A percentile compares a stretch with the other conserved stretches of the same genome.
These are phyloP conservation scores for Candida xyloterini DNA, from an alignment of 805 yeast species.

Conservation along the genomic window DNA sequence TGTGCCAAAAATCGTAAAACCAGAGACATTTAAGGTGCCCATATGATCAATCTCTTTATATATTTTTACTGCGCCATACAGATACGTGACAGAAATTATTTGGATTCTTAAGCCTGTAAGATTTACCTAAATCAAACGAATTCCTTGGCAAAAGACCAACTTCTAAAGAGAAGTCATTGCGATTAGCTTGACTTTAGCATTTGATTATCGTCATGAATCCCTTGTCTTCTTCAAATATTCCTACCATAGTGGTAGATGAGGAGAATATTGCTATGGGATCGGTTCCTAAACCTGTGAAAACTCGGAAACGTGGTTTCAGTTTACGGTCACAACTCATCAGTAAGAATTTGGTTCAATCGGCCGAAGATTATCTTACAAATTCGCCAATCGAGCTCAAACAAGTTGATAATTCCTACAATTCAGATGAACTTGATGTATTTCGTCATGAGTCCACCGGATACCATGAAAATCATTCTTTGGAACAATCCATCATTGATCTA, in stretches of 20 bases:
- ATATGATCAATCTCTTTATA: not conserved
- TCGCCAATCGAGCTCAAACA: slow-evolving; percentile 34
- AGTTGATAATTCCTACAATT: slow-evolving; percentile 30
- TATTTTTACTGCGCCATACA: slow-evolving; percentile 4
- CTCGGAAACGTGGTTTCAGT: slow-evolving; percentile 63
- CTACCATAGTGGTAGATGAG: slow-evolving; percentile 6
- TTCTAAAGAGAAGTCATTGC: no score
- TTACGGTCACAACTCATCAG: slow-evolving; percentile 63
- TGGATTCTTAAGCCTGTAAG: no score
- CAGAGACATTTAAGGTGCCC: not conserved
- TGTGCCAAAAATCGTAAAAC: slow-evolving; percentile 1
- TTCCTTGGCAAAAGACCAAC: not conserved
- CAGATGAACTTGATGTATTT: slow-evolving; percentile 23
- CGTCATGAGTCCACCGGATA: slow-evolving; percentile 9
- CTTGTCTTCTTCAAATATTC: not conserved
- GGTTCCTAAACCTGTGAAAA: slow-evolving; percentile 28
- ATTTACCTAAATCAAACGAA: slow-evolving; percentile 1
- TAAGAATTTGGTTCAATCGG: slow-evolving; percentile 33
- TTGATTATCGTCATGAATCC: not conserved
- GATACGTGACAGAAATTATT: slow-evolving; percentile 6
- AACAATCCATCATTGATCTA: slow-evolving; percentile 28
- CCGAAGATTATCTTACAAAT: slow-evolving; percentile 16
- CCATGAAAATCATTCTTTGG: slow-evolving; percentile 6
- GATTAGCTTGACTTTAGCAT: no score
- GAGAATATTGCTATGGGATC: slow-evolving; percentile 5